Evolutionary conservation across 202 grass and related monocot genomes (phyloP).

Genomic region (Saccharum hybrid): DNA sequence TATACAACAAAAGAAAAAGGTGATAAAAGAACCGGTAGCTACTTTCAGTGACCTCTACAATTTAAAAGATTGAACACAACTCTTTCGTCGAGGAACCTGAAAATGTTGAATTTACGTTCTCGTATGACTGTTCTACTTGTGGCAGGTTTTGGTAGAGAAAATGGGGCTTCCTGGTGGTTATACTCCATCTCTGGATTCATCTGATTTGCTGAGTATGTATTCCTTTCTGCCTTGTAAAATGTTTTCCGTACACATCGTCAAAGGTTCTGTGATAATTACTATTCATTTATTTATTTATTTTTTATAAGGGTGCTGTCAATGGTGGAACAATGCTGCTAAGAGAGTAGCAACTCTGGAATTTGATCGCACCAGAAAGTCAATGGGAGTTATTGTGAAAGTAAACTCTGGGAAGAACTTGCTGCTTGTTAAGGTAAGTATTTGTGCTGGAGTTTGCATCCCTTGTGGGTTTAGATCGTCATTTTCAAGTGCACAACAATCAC

Average conservation of each 20-base stretch:
- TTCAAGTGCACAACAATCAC: neutral
- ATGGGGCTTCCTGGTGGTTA: constrained; percentile 81
- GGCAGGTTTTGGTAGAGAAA: constrained; percentile 94
- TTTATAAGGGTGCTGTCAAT: constrained; percentile 75
- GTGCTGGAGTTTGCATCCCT: constrained; percentile 24
- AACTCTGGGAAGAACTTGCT: constrained; percentile 79
- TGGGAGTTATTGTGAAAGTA: constrained; percentile 85
- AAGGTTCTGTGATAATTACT: constrained; percentile 12
- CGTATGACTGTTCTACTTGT: constrained; percentile 31
- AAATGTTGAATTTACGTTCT: constrained; percentile 5
- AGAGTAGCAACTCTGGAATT: constrained; percentile 88
- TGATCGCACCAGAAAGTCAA: constrained; percentile 93
- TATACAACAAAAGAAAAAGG: no score
- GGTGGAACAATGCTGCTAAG: constrained; percentile 71
- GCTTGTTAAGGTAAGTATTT: constrained; percentile 78
- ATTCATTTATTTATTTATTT: constrained; percentile 46
- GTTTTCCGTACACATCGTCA: neutral
- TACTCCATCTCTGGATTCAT: constrained; percentile 62
- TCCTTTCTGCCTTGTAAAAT: constrained; percentile 20
- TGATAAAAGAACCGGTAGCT: no score
- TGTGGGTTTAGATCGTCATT: constrained; percentile 13
- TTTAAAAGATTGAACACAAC: neutral
- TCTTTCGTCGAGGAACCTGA: neutral
- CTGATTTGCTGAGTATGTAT: constrained; percentile 76
- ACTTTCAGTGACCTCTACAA: neutral